Evolutionary conservation across 2,329 filamentous ascomycete genomes (phyloP).

Genomic region (Triangularia setosa): DNA sequence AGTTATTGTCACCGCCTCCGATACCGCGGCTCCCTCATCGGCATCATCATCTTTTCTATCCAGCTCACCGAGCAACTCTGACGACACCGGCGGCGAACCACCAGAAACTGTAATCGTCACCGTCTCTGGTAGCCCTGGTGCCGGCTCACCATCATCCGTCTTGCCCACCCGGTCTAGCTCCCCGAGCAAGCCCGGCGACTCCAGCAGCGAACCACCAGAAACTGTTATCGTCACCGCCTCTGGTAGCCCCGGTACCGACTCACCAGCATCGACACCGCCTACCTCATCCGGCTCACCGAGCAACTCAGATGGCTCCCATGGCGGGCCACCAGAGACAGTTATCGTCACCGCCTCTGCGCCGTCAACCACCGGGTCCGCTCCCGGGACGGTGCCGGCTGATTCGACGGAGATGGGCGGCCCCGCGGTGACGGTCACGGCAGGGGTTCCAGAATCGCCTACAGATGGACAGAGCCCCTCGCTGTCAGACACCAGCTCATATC

Average conservation of each 20-base stretch:
- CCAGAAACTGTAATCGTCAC: slow-evolving; percentile 3
- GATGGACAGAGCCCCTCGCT: background rate
- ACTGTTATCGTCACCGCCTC: slow-evolving; percentile 1
- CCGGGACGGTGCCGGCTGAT: background rate
- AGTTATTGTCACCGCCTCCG: background rate
- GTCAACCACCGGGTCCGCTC: background rate
- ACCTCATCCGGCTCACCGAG: too few relatives aligned
- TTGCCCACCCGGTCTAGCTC: background rate
- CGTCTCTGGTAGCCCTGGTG: background rate
- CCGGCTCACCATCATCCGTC: background rate
- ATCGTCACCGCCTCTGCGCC: too few relatives aligned
- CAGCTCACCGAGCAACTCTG: background rate
- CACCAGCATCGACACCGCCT: too few relatives aligned
- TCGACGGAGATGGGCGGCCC: background rate
- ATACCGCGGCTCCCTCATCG: background rate
- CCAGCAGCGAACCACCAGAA: background rate
- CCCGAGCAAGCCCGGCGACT: background rate
- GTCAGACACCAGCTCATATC: background rate
- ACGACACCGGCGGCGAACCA: background rate
- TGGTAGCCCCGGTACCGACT: too few relatives aligned
- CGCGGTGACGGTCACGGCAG: background rate
- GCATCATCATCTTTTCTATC: background rate
- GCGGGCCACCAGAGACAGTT: too few relatives aligned
- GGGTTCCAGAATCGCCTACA: background rate
- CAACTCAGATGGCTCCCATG: too few relatives aligned